phyloP scores from a whole-genome alignment of 2,329 filamentous ascomycete genomes.

The Pseudogymnoascus sp. region DNA sequence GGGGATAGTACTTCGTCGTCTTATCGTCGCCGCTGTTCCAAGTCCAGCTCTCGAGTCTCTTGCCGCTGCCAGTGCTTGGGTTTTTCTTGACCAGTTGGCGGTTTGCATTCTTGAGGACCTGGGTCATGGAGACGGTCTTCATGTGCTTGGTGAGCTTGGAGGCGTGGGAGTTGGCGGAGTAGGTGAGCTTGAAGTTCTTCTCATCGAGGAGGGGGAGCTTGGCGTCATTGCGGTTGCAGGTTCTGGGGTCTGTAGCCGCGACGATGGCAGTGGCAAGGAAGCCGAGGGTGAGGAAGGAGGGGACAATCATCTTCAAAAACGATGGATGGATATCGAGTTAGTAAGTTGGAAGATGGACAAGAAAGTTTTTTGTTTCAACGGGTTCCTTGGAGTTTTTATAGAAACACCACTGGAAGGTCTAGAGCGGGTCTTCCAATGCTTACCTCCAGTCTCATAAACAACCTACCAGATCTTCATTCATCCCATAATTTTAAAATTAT shows the following conservation, averaged over 20 bases:
- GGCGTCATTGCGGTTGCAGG: background rate
- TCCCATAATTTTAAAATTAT: background rate
- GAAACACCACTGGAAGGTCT: background rate
- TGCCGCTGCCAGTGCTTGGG: background rate
- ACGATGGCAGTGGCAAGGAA: background rate
- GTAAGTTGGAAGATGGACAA: background rate
- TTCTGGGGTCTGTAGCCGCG: background rate
- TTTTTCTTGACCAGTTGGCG: background rate
- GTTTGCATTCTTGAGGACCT: background rate
- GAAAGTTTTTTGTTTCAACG: background rate
- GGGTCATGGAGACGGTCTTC: background rate
- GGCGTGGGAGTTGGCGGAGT: background rate
- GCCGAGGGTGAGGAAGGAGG: background rate
- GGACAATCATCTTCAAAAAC: background rate
- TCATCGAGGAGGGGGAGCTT: slow-evolving; percentile 2
- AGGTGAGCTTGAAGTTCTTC: slow-evolving; percentile 2
- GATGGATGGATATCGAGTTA: background rate
- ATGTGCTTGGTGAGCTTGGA: background rate
- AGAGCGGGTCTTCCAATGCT: background rate
- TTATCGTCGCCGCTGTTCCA: slow-evolving; percentile 25
- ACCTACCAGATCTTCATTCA: background rate
- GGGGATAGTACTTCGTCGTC: slow-evolving; percentile 30
- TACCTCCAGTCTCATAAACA: background rate
- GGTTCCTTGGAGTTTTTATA: background rate
- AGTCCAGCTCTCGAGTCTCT: slow-evolving; percentile 11